Percentiles rank a stretch among this genome's conserved stretches.
Evolutionary conservation across 352 stramenopile species (phyloP).

Genomic region (Phytopythium vexans): DNA sequence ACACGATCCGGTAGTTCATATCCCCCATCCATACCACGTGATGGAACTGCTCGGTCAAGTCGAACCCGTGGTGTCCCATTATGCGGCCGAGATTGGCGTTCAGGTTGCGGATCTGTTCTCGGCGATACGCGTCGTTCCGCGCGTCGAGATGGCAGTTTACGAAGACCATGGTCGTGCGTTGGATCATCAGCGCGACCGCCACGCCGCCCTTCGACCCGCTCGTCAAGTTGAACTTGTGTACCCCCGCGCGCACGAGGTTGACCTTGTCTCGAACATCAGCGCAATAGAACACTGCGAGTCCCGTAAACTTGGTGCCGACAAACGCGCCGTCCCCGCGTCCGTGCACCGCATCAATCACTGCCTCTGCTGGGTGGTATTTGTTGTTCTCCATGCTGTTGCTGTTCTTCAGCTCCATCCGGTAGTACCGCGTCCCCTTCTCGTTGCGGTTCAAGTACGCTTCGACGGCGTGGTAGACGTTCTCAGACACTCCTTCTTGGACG

Average conservation of each 20-base stretch:
- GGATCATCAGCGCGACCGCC: slow-evolving; percentile 65
- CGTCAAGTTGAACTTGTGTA: slow-evolving; percentile 82
- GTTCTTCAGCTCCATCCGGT: slow-evolving; percentile 75
- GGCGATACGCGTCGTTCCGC: slow-evolving; percentile 72
- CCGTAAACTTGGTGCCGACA: slow-evolving; percentile 83
- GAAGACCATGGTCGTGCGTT: slow-evolving; percentile 81
- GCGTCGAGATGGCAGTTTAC: slow-evolving; percentile 85
- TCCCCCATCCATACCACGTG: slow-evolving; percentile 90
- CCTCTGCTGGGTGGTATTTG: slow-evolving; percentile 62
- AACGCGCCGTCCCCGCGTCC: slow-evolving; percentile 80
- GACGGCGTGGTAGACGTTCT: slow-evolving; percentile 83
- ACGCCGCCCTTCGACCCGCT: slow-evolving; percentile 81
- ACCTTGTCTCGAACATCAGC: slow-evolving; percentile 51
- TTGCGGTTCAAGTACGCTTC: slow-evolving; percentile 79
- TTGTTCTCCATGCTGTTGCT: slow-evolving; percentile 63
- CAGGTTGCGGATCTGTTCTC: slow-evolving; percentile 80
- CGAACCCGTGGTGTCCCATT: slow-evolving; percentile 79
- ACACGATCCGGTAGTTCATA: slow-evolving; percentile 85
- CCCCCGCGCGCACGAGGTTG: slow-evolving; percentile 66
- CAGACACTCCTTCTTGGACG: slow-evolving; percentile 81
- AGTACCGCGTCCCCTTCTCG: slow-evolving; percentile 48
- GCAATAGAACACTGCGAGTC: slow-evolving; percentile 75
- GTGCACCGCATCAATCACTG: slow-evolving; percentile 75
- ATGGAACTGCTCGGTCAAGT: slow-evolving; percentile 87
- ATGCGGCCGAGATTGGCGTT: slow-evolving; percentile 72